Conservation (phyloP, 2,329 filamentous ascomycete species). For the Myrmaecium sp. region DNA sequence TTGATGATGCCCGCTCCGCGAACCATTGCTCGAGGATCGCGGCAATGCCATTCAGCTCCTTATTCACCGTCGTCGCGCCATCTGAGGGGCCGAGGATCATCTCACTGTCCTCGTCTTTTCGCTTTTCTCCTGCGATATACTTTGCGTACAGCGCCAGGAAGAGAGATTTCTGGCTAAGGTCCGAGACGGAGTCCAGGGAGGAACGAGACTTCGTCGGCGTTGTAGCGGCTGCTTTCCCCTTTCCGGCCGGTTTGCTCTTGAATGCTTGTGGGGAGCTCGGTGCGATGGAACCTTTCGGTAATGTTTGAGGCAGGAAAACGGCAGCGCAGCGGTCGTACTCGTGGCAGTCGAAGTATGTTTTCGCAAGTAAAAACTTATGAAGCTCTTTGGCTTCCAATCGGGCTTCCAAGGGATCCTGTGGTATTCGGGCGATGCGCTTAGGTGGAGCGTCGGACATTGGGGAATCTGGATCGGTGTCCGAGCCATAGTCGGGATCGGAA, state of each 20-base stretch:
- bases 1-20: conserved; percentile 40
- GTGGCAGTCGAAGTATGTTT: conserved; percentile 85
- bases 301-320: conserved; percentile 69
- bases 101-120: conserved; percentile 89
- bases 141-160: conserved; percentile 89
- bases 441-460: conserved; percentile 39
- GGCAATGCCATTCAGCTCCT: conserved; percentile 62
- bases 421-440: conserved; percentile 13
- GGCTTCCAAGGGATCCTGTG: conserved; percentile 56
- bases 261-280: conserved; percentile 18
- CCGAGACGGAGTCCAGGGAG: conserved; percentile 22
- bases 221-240: conserved; percentile 40
- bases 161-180: conserved; percentile 73
- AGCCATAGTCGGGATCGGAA: conserved; percentile 32
- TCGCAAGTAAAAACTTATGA: conserved; percentile 74
- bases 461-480: conserved; percentile 41
- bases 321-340: conserved; percentile 89
- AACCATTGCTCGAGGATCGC: conserved; percentile 72
- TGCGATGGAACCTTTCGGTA: conserved; percentile 48
- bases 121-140: conserved; percentile 84
- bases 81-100: conserved; percentile 94
- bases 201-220: conserved; percentile 19
- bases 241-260: conserved; percentile 26
- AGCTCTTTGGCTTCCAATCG: conserved; percentile 62
- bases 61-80: conserved; percentile 67